Percentiles rank a stretch among this genome's conserved stretches.
These are phyloP conservation scores for Tieghemiomyces parasiticus DNA, from an alignment of 192 early-diverging fungal species.

Conservation along the genomic window DNA sequence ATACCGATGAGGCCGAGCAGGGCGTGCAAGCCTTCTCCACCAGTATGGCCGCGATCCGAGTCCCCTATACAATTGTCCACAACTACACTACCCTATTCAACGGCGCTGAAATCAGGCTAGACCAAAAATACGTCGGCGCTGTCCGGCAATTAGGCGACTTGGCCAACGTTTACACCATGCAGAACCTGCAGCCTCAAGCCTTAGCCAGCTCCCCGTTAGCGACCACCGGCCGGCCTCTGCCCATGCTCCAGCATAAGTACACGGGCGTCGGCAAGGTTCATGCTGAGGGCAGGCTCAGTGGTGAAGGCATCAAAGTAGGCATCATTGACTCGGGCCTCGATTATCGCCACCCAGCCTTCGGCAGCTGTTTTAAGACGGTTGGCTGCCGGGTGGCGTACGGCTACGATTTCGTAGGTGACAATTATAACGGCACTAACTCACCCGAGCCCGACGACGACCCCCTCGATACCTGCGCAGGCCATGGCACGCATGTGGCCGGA, in stretches of 20 bases:
- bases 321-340: conserved; percentile 44
- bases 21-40: no score
- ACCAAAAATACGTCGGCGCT: no score
- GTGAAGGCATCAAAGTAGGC: conserved; percentile 34
- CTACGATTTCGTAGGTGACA: conserved; percentile 16
- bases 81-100: no score
- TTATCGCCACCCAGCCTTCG: conserved; percentile 38
- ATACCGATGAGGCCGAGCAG: no score
- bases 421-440: background rate
- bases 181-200: no score
- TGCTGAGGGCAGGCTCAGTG: conserved; percentile 8
- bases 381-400: conserved; percentile 35
- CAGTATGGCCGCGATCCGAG: no score
- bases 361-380: conserved; percentile 34
- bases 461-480: background rate
- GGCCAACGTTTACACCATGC: no score
- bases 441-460: background rate
- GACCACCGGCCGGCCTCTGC: no score
- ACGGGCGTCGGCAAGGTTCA: background rate
- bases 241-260: background rate
- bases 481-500: background rate
- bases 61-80: no score
- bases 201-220: no score
- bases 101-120: no score
- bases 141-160: no score